A percentile compares a stretch with the other conserved stretches of the same genome.
Evolutionary conservation across 345 rosid species (phyloP).

Genomic region (Boechera stricta): DNA sequence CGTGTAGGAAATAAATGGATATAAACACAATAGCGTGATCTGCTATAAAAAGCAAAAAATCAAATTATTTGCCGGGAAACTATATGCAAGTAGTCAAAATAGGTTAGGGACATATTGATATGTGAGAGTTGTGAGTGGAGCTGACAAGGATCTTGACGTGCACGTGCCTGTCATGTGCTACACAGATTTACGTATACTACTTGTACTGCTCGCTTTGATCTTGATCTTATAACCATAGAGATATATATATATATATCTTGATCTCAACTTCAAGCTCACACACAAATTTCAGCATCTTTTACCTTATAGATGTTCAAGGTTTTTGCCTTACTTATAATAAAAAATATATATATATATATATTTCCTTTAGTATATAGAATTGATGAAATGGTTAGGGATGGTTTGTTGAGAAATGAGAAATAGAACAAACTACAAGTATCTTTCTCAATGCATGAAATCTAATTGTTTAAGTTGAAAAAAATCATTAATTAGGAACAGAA

Average conservation of each 20-base stretch:
- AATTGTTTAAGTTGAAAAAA: conserved; percentile 5
- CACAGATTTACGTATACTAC: conserved; percentile 7
- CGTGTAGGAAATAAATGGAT: conserved; percentile 33
- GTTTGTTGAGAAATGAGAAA: conserved; percentile 26
- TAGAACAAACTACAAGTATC: not conserved
- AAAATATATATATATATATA: too few species aligned
- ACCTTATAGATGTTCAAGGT: not conserved
- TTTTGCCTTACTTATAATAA: not conserved
- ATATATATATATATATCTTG: too few species aligned
- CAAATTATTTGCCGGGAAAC: conserved; percentile 13
- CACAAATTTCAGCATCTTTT: too few species aligned
- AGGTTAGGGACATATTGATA: conserved; percentile 42
- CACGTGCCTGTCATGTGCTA: conserved; percentile 41
- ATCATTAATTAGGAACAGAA: conserved; percentile 43
- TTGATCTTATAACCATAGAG: too few species aligned
- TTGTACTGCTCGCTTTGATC: conserved; percentile 5
- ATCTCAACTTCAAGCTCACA: too few species aligned
- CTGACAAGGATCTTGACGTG: conserved; percentile 48
- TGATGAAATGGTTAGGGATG: conserved; percentile 28
- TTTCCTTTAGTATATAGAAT: too few species aligned
- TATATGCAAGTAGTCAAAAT: conserved; percentile 21
- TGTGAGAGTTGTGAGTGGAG: conserved; percentile 38
- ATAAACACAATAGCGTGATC: conserved; percentile 42
- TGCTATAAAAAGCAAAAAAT: conserved; percentile 5
- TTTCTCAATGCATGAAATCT: conserved; percentile 9